Evolutionary conservation across 805 yeast genomes (phyloP).

Genomic region (Yarrowia bubula): DNA sequence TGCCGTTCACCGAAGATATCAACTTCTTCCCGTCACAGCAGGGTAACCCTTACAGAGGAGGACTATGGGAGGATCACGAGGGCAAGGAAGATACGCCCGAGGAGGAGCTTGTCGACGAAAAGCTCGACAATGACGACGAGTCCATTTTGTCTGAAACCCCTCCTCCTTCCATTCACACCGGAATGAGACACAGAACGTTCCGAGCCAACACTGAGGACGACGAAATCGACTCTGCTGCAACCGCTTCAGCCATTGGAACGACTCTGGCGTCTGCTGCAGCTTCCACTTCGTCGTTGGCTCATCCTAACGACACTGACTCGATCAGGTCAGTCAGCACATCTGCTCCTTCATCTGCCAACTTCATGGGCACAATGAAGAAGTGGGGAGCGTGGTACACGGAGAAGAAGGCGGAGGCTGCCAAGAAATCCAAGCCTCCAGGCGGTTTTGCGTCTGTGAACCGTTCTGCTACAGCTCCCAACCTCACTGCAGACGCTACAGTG

Average conservation of each 20-base stretch:
- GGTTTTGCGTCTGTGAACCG: constrained; percentile 2
- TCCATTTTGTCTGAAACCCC: neutral
- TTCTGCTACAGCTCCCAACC: neutral
- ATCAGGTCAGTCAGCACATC: neutral
- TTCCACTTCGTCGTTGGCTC: neutral
- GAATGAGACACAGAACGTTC: constrained; percentile 21
- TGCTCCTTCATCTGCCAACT: neutral
- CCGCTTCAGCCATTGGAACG: neutral
- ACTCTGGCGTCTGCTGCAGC: constrained; percentile 18
- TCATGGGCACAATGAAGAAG: constrained; percentile 31
- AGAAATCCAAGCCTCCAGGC: neutral
- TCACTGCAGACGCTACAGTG: constrained; percentile 5
- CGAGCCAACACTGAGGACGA: constrained; percentile 24
- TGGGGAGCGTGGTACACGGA: constrained; percentile 36
- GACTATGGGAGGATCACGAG: constrained; percentile 71
- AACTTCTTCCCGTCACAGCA: constrained; percentile 59
- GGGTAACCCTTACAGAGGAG: constrained; percentile 80
- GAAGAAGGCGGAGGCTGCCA: constrained; percentile 26
- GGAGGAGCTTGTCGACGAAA: neutral
- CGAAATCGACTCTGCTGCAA: neutral
- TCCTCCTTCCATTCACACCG: constrained; percentile 25
- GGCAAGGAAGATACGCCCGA: constrained; percentile 15
- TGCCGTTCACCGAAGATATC: constrained; percentile 87
- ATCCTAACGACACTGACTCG: neutral
- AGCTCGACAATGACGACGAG: neutral